Base-by-base conservation (phyloP, 2,329 filamentous ascomycete genomes). In the Xylariaceae sp. region DNA sequence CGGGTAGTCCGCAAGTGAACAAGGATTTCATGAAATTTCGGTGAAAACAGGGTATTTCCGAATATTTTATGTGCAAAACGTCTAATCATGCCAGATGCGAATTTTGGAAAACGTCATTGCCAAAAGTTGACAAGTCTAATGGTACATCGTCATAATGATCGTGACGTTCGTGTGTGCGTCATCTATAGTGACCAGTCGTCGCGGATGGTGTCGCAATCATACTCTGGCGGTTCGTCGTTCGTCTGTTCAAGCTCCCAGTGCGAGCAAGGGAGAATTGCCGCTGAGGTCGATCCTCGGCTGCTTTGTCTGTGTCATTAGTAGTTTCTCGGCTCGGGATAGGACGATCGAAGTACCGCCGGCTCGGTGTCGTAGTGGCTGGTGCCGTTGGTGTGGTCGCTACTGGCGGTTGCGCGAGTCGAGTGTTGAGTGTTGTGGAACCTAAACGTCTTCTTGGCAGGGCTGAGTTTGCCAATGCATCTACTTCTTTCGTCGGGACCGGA, bases 391-490 rank as follows among this genome's bases (percentile, higher is more conserved):
- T 35, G 4, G 48, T 42, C 16, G 41, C 29, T 9, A 18, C n/a
- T 27, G 43, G 20, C 2, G 76, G 70, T 13, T 72, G 69, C 2
- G 74, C 70, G 7, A 82, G 64, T 21, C 81, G 76, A 44, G 78
- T 78, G 51, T 75, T 75, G 36, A 80, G 65, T 18, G 74, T 76
- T 0, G 81, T 77, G 6, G 79, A 74, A 13, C 75, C 75, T 40
- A 84, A 71, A 16, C 83, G 77, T 44, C 83, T 77, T 36, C 82
- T 77, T 5, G 81, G 81, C 13, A 85, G 69, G 10, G 75, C 74
- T 2, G 79, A 78, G 20, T 77, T 75, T 2, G 70, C 71, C 15
- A 75, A 63, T 24, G 71, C 57, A 26, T 68, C 64, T 9, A 62
- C 47, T 26, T 73, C 75, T 51, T 58, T 66, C 8, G 49, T 21